Base-by-base conservation (phyloP, 2,329 filamentous ascomycete genomes). In the Diaporthe batatas region DNA sequence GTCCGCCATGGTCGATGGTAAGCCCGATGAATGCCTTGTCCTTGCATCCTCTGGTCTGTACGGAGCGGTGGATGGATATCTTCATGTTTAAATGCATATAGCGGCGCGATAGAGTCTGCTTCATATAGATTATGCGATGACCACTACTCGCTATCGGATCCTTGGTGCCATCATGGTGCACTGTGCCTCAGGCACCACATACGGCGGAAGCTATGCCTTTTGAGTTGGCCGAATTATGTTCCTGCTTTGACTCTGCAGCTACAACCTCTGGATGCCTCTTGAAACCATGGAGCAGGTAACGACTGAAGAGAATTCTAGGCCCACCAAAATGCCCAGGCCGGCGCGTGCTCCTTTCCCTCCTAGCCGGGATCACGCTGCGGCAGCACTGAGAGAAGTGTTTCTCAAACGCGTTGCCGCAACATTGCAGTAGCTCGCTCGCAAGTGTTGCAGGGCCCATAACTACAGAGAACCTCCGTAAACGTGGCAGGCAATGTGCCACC, bases 201-300 rank as follows among this genome's bases (percentile, higher is more conserved):
- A 6, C 21, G 3, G 21, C 14, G 21, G 32, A 29, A 11, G 18
- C 4, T 21, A 51, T 23, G 32, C 6, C 1, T 25, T 8, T 14
- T 12, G 4, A 39, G 1, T 18, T 12, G 4, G 32, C 23, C 29
- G 32, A 53, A 67, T 36, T 39, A 25, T 11, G 8, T 39, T 32
- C 16, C 62, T 36, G 14, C 3, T 25, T 39, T 14, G 21, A 53
- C 25, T 4, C 18, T 11, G 8, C 12, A 23, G 12, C 12, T 18
- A 7, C 11, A 25, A 34, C 47, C 12, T 34, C 44, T 65, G 21
- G 2, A 23, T 23, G 25, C 10, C 32, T 51, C 62, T 29, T 10
- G 18, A 5, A 67, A 11, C 62, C 62, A 67, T n/a, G 47, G 2
- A 34, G 18, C 47, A 53, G 47, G 62, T 67, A 67, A 53, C 16